Base-by-base conservation (phyloP, 2,329 filamentous ascomycete species). In the Cytospora chrysosperma region DNA sequence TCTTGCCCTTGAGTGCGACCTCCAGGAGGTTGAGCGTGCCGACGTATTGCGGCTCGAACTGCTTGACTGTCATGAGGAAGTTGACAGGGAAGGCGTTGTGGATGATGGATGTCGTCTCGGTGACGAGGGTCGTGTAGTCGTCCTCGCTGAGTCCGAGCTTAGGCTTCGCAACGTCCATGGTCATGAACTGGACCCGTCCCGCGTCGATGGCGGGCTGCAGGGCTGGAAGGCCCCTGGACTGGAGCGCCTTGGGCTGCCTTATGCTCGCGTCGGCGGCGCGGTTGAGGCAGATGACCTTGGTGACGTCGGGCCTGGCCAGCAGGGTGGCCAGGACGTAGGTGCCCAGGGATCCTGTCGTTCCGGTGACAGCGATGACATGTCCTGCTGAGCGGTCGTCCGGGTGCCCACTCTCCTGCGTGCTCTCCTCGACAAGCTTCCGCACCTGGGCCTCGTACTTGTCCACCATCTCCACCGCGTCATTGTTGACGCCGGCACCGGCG, bases 31-130 rank as follows among this genome's bases (percentile, higher is more conserved):
- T 77, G 13, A 73, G 72, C 19, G 78, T 70, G 4, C 78, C 80
- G 13, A 69, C 72, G 66, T 83, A 77, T 66, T 81, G 76, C 10
- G 74, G 70, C 62, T 78, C 76, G 68, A 83, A 81, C 64, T 75
- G 79, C n/a, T 72, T 68, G 0, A 81, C 74, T 0, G 75, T 74
- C 61, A 82, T 74, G 67, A 80, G 80, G 75, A 83, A 83, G 68
- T 83, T 82, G 13, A 83, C 81, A 1, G 79, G 75, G 80, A 81
- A 82, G 1, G 81, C 79, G 40, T 75, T 73, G 71, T 83, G 79
- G 59, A 82, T 76, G 56, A 81, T 73, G 26, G 73, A 67, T 0
- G 79, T 81, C 9, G 79, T 68, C 5, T 74, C 65, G 40, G 62
- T 52, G 3, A 65, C 62, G 4, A 79, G 67, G 12, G 68, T 59